Conservation (phyloP, 805 yeast genomes). For the Ogataea haglerorum region DNA sequence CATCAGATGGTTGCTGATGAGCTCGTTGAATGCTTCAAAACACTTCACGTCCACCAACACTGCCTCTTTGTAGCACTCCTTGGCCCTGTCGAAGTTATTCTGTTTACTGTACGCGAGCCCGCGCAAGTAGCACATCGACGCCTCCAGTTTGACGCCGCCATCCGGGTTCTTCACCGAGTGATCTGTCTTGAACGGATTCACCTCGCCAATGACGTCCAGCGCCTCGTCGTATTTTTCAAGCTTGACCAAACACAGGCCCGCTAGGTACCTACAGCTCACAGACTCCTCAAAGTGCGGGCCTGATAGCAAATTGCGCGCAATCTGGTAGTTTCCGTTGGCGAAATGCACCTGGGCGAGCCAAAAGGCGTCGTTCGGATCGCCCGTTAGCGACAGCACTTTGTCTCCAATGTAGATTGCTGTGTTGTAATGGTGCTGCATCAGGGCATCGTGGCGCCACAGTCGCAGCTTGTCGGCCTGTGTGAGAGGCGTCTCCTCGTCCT, state of each 20-base stretch:
- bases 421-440: conserved; percentile 84
- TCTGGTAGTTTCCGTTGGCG: conserved; percentile 66
- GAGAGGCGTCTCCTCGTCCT: conserved; percentile 39
- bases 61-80: conserved; percentile 84
- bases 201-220: conserved; percentile 76
- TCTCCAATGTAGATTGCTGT: conserved; percentile 93
- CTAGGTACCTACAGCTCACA: conserved; percentile 76
- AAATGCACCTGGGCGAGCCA: conserved; percentile 93
- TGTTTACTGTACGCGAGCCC: conserved; percentile 82
- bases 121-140: conserved; percentile 80
- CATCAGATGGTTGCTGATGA: conserved; percentile 66
- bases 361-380: conserved; percentile 89
- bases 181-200: conserved; percentile 59
- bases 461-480: conserved; percentile 84
- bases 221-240: conserved; percentile 86
- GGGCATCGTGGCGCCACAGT: conserved; percentile 90
- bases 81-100: conserved; percentile 81
- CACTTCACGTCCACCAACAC: conserved; percentile 85
- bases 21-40: conserved; percentile 84
- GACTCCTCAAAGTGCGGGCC: conserved; percentile 54
- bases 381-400: conserved; percentile 77
- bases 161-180: conserved; percentile 47
- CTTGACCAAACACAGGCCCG: conserved; percentile 69
- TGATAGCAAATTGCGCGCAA: conserved; percentile 71
- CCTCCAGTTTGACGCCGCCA: conserved; percentile 84